Percentiles rank a stretch among this genome's conserved stretches.
These are phyloP conservation scores for Colletotrichum tanaceti DNA, from an alignment of 2,329 filamentous ascomycete genomes.

Conservation along the genomic window DNA sequence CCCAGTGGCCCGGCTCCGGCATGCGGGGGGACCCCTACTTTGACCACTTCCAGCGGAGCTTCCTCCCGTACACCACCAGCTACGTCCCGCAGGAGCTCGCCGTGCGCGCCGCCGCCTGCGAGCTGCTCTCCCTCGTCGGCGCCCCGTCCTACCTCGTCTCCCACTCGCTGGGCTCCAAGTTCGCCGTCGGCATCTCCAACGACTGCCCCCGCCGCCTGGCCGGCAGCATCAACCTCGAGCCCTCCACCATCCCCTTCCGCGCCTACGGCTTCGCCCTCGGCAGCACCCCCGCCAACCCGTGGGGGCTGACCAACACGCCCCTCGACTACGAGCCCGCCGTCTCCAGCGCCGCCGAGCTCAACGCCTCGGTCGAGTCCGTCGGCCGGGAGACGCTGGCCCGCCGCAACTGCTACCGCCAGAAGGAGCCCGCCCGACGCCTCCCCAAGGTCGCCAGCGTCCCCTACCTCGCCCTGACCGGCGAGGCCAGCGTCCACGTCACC, in stretches of 20 bases:
- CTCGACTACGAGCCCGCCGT: slow-evolving; percentile 48
- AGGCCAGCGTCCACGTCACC: slow-evolving; percentile 62
- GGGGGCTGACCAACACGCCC: slow-evolving; percentile 46
- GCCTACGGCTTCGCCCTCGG: slow-evolving; percentile 43
- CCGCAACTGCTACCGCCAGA: slow-evolving; percentile 47
- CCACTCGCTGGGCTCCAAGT: slow-evolving; percentile 47
- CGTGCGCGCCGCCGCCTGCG: slow-evolving; percentile 44
- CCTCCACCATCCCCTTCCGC: slow-evolving; percentile 46
- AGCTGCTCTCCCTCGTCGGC: slow-evolving; percentile 43
- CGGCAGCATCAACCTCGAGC: slow-evolving; percentile 49
- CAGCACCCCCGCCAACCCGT: slow-evolving; percentile 42
- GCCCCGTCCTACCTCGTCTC: slow-evolving; percentile 47
- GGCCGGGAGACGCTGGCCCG: slow-evolving; percentile 42
- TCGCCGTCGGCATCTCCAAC: slow-evolving; percentile 48
- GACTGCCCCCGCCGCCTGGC: slow-evolving; percentile 47
- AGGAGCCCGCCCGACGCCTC: slow-evolving; percentile 51
- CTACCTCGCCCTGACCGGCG: slow-evolving; percentile 58
- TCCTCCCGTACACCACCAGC: slow-evolving; percentile 51
- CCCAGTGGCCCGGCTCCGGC: slow-evolving; percentile 50
- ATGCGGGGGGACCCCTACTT: slow-evolving; percentile 57
- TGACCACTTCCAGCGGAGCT: slow-evolving; percentile 59
- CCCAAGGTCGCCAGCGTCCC: slow-evolving; percentile 59
- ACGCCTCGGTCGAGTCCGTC: slow-evolving; percentile 42
- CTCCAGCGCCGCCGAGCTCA: slow-evolving; percentile 43
- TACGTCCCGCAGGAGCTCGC: slow-evolving; percentile 42